A percentile compares a stretch with the other conserved stretches of the same genome.
phyloP scores from a whole-genome alignment of 306 rosid genomes.

The Astragalus glycyphyllos region DNA sequence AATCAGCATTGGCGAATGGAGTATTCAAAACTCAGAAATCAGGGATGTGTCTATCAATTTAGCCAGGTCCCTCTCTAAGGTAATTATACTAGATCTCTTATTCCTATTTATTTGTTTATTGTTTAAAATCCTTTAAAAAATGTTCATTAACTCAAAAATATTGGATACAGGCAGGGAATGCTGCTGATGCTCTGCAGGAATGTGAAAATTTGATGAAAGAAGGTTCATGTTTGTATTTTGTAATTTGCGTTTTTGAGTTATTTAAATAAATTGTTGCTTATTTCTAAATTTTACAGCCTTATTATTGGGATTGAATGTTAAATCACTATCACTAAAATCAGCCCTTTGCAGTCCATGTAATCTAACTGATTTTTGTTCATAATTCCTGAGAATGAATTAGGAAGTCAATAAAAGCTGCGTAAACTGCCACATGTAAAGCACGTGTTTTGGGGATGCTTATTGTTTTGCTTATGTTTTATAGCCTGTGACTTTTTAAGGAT shows the following conservation, averaged over 20 bases:
- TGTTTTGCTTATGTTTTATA: slow-evolving; percentile 22
- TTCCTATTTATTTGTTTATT: slow-evolving; percentile 15
- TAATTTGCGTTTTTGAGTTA: slow-evolving; percentile 25
- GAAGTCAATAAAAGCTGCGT: slow-evolving; percentile 24
- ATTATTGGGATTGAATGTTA: slow-evolving; percentile 28
- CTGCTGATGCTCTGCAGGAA: slow-evolving; percentile 75
- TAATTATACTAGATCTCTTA: slow-evolving; percentile 39
- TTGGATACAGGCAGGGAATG: slow-evolving; percentile 79
- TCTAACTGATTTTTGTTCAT: slow-evolving; percentile 1
- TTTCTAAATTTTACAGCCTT: slow-evolving; percentile 11
- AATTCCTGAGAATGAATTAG: slow-evolving; percentile 12
- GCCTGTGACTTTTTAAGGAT: slow-evolving; percentile 10
- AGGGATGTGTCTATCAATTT: slow-evolving; percentile 79
- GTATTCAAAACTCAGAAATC: slow-evolving; percentile 53
- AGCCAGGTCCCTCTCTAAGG: slow-evolving; percentile 82
- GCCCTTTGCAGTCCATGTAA: slow-evolving; percentile 7
- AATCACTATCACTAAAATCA: slow-evolving; percentile 7
- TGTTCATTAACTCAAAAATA: slow-evolving; percentile 23
- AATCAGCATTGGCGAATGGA: slow-evolving; percentile 45
- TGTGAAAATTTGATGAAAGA: slow-evolving; percentile 79
- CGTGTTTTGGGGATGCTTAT: slow-evolving; percentile 10
- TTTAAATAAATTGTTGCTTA: slow-evolving; percentile 6
- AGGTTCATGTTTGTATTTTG: slow-evolving; percentile 53
- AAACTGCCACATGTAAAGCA: slow-evolving; percentile 18
- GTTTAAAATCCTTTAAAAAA: background rate